phyloP scores from a whole-genome alignment of 129 eudicot species.

The Artemisia annua region DNA sequence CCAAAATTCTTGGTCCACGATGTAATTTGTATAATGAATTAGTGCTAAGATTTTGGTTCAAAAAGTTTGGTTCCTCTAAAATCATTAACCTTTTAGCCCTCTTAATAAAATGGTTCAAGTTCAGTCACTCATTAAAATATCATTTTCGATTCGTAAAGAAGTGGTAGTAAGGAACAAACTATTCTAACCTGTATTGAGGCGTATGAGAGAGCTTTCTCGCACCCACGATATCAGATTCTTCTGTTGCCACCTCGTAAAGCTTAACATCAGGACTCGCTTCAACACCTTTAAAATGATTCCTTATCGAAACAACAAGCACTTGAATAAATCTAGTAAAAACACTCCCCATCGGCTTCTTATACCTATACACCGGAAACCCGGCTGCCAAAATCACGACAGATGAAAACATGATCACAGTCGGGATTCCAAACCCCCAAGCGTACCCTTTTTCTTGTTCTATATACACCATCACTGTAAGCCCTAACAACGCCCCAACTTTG shows the following conservation, averaged over 20 bases:
- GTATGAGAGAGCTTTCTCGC: slow-evolving; percentile 72
- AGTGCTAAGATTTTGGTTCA: too few species aligned
- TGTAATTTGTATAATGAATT: too few species aligned
- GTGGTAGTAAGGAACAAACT: background rate
- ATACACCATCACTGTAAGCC: slow-evolving; percentile 73
- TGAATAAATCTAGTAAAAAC: slow-evolving; percentile 80
- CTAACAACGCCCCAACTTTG: slow-evolving; percentile 72
- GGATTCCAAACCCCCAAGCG: slow-evolving; percentile 84
- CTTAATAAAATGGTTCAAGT: background rate
- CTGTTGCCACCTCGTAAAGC: slow-evolving; percentile 60
- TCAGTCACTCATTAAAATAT: background rate
- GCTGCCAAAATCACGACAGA: slow-evolving; percentile 55
- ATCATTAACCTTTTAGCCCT: background rate
- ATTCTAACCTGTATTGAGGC: slow-evolving; percentile 53
- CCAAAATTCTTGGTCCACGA: too few species aligned
- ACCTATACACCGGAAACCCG: slow-evolving; percentile 59
- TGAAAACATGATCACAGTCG: slow-evolving; percentile 48
- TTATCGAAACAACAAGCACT: slow-evolving; percentile 61
- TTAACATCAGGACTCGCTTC: slow-evolving; percentile 26
- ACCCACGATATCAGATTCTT: slow-evolving; percentile 66
- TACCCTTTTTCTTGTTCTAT: slow-evolving; percentile 59
- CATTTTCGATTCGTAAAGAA: background rate
- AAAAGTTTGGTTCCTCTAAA: too few species aligned
- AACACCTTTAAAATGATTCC: slow-evolving; percentile 58
- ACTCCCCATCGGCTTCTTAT: slow-evolving; percentile 83